Evolutionary conservation across 2,329 filamentous ascomycete species (phyloP).

Genomic region (Endoconidiophora laricicola): DNA sequence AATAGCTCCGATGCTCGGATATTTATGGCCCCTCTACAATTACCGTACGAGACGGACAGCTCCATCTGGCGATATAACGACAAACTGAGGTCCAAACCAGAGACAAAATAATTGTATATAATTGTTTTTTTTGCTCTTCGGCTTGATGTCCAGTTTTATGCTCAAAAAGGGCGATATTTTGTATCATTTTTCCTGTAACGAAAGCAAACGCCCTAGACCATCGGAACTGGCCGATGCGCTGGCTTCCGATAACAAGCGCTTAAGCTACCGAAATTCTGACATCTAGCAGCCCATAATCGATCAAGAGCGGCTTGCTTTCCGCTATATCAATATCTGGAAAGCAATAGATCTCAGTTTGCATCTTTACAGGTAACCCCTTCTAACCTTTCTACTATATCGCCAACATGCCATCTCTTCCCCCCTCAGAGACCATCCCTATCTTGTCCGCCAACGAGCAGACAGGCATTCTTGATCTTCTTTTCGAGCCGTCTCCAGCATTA

Average conservation of each 20-base stretch:
- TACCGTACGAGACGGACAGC: not conserved
- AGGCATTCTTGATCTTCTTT: constrained; percentile 56
- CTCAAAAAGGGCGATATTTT: too few species aligned
- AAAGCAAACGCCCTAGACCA: too few species aligned
- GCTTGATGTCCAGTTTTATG: too few species aligned
- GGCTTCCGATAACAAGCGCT: too few species aligned
- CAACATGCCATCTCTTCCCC: constrained; percentile 29
- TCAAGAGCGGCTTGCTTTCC: too few species aligned
- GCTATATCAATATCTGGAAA: too few species aligned
- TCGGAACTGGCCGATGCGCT: too few species aligned
- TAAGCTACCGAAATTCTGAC: too few species aligned
- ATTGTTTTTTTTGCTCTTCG: too few species aligned
- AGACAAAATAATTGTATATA: not conserved
- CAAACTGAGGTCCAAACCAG: too few species aligned
- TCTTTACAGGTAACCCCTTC: not conserved
- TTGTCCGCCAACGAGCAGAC: constrained; percentile 39
- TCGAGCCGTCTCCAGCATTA: constrained; percentile 64
- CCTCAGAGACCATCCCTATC: constrained; percentile 36
- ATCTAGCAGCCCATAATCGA: too few species aligned
- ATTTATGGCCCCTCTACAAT: not conserved
- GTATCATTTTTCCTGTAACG: too few species aligned
- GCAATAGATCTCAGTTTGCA: not conserved
- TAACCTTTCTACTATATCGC: not conserved
- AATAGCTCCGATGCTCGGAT: not conserved
- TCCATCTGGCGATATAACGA: not conserved